Evolutionary conservation across 2,329 filamentous ascomycete genomes (phyloP).

Genomic region (Aspergillus glaucus): DNA sequence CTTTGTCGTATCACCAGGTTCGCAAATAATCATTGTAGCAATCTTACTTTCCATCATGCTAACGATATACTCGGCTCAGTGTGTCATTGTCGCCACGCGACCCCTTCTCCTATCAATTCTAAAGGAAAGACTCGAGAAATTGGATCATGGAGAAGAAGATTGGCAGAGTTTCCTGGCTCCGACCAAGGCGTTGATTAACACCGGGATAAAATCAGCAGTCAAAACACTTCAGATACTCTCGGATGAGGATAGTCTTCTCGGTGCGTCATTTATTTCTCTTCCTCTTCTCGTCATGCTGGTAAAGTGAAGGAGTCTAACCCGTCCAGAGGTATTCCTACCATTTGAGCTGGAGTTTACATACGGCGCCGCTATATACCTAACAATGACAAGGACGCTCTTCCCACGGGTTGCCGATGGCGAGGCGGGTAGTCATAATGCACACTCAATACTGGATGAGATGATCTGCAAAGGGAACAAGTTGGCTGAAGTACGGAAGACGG

Average conservation of each 20-base stretch:
- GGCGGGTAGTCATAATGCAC: constrained; percentile 10
- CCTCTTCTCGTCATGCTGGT: no score
- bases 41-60: not conserved
- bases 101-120: constrained; percentile 36
- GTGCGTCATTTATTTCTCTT: constrained; percentile 14
- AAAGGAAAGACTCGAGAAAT: constrained; percentile 30
- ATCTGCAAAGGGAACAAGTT: constrained; percentile 29
- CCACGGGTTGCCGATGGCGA: not conserved
- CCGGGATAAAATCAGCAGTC: constrained; percentile 37
- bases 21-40: not conserved
- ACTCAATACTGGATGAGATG: constrained; percentile 31
- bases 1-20: constrained; percentile 36
- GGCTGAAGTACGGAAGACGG: constrained; percentile 27
- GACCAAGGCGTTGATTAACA: constrained; percentile 32
- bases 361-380: not conserved
- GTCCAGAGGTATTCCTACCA: not conserved
- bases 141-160: constrained; percentile 8
- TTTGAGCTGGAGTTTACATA: constrained; percentile 2
- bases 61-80: constrained; percentile 9
- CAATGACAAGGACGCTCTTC: constrained; percentile 1
- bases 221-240: constrained; percentile 37
- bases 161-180: constrained; percentile 8
- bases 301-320: no score
- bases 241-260: constrained; percentile 30
- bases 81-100: constrained; percentile 36